Conservation (phyloP, 352 stramenopile genomes). For the Globisporangium nunn region DNA sequence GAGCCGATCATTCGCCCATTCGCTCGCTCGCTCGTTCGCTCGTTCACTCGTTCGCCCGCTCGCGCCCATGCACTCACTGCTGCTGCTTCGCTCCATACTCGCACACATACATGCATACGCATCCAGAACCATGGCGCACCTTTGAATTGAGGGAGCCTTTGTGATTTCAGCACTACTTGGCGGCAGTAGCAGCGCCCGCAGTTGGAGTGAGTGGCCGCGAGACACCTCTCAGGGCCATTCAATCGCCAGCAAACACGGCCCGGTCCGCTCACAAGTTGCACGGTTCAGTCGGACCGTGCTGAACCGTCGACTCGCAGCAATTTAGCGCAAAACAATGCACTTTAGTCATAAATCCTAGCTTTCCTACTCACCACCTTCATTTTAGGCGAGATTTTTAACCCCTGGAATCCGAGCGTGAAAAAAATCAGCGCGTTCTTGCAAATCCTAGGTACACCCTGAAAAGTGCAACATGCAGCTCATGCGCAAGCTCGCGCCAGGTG, state of each 20-base stretch:
- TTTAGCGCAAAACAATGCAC: no score
- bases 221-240: constrained; percentile 51
- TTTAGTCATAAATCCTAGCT: no score
- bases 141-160: constrained; percentile 79
- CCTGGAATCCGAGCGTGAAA: no score
- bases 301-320: not conserved
- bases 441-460: not conserved
- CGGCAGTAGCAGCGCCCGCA: not conserved
- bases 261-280: constrained; percentile 12
- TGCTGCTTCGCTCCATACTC: not conserved
- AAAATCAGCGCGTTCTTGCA: no score
- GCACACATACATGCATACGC: not conserved
- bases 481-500: constrained; percentile 20
- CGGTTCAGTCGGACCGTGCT: constrained; percentile 3
- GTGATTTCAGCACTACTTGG: constrained; percentile 82
- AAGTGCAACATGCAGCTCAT: constrained; percentile 10
- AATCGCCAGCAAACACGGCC: constrained; percentile 24
- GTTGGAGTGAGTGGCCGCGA: constrained; percentile 14
- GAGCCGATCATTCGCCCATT: no score
- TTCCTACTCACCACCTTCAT: no score
- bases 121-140: not conserved
- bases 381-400: no score
- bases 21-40: not conserved
- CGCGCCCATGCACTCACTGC: not conserved
- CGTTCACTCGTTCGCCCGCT: constrained; percentile 2